These are phyloP conservation scores for Diaporthe eres DNA, from an alignment of 2,329 filamentous ascomycete genomes.

Conservation along the genomic window DNA sequence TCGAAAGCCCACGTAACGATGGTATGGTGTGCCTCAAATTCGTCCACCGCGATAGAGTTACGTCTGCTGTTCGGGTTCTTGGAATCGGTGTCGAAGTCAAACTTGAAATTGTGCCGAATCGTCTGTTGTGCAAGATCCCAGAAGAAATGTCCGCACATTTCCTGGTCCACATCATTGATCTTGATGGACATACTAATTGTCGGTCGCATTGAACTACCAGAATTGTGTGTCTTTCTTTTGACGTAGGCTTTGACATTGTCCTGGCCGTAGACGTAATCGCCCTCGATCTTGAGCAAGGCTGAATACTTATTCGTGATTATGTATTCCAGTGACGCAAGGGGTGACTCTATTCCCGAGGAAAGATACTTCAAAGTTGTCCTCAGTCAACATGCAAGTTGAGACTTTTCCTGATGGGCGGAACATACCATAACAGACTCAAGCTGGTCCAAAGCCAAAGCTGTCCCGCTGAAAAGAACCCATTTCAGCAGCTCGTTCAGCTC, in stretches of 20 bases:
- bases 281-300: conserved; percentile 44
- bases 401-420: background rate
- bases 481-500: conserved; percentile 49
- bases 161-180: conserved; percentile 48
- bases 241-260: conserved; percentile 44
- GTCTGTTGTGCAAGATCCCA: conserved; percentile 48
- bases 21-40: conserved; percentile 46
- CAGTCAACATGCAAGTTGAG: background rate
- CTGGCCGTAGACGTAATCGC: conserved; percentile 41
- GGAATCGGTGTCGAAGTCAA: conserved; percentile 45
- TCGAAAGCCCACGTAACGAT: conserved; percentile 45
- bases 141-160: conserved; percentile 46
- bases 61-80: conserved; percentile 36
- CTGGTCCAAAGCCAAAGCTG: conserved; percentile 41
- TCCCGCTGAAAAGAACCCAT: conserved; percentile 45
- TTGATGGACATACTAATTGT: conserved; percentile 48
- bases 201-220: conserved; percentile 35
- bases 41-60: conserved; percentile 44
- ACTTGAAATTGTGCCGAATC: conserved; percentile 47
- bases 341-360: conserved; percentile 44
- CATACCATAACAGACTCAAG: conserved; percentile 48
- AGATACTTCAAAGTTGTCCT: conserved; percentile 41
- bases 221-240: conserved; percentile 34
- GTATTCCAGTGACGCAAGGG: conserved; percentile 43
- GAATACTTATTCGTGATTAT: conserved; percentile 47